Evolutionary conservation across 176 grass and related monocot species (phyloP).

Genomic region (Oryza nivara): DNA sequence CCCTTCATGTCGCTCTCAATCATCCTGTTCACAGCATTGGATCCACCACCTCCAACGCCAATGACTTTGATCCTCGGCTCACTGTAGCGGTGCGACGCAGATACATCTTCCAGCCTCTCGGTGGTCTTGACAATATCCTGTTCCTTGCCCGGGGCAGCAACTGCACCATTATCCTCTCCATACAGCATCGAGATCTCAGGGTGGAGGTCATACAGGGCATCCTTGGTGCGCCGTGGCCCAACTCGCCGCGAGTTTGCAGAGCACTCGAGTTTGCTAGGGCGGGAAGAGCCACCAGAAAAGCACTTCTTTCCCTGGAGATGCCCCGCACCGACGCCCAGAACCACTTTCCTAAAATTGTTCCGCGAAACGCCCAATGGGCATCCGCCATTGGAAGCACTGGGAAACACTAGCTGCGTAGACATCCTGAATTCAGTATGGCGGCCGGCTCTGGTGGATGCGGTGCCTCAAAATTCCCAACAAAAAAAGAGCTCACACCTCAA

Average conservation of each 20-base stretch:
- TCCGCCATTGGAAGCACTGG: conserved; percentile 8
- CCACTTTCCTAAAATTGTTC: conserved; percentile 5
- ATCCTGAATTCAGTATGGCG: conserved; percentile 19
- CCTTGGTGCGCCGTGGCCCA: conserved; percentile 48
- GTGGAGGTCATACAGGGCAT: conserved; percentile 66
- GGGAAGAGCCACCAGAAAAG: not conserved
- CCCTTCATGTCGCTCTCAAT: conserved; percentile 79
- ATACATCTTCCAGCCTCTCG: conserved; percentile 34
- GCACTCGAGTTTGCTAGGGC: conserved; percentile 31
- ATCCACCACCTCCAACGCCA: conserved; percentile 82
- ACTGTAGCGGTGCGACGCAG: conserved; percentile 55
- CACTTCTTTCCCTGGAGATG: conserved; percentile 33
- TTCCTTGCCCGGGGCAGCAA: conserved; percentile 48
- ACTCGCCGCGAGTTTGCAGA: conserved; percentile 44
- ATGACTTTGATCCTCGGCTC: conserved; percentile 87
- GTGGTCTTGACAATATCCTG: not conserved
- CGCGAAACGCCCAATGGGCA: conserved; percentile 15
- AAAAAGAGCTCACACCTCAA: not conserved
- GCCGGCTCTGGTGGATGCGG: not conserved
- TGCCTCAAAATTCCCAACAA: not conserved
- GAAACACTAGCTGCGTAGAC: conserved; percentile 33
- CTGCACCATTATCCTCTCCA: conserved; percentile 44
- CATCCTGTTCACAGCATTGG: conserved; percentile 90
- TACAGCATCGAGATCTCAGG: conserved; percentile 76
- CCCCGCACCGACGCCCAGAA: not conserved